phyloP scores from a whole-genome alignment of 352 stramenopile species.

The Phytopythium montanum region DNA sequence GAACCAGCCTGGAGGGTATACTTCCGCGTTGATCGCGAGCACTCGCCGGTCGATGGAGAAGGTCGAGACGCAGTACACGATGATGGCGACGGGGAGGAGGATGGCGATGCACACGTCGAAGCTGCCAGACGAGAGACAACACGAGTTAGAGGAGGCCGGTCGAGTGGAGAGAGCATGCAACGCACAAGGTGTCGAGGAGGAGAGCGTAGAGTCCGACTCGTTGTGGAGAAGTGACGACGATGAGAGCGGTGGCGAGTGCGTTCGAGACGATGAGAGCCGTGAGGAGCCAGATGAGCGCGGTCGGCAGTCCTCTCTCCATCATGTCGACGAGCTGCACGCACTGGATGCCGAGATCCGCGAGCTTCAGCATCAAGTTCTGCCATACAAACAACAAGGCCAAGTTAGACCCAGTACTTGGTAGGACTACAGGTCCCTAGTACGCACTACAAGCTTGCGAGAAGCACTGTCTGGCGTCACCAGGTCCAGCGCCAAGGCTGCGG shows the following conservation, averaged over 20 bases:
- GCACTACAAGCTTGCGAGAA: background rate
- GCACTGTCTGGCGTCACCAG: background rate
- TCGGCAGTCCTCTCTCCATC: slow-evolving; percentile 11
- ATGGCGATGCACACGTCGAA: slow-evolving; percentile 36
- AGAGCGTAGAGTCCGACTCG: slow-evolving; percentile 9
- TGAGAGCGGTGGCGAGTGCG: background rate
- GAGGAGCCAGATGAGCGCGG: slow-evolving; percentile 2
- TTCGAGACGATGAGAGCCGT: slow-evolving; percentile 6
- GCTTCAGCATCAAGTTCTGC: slow-evolving; percentile 5
- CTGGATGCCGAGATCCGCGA: slow-evolving; percentile 8
- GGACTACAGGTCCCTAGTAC: background rate
- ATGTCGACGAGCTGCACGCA: slow-evolving; percentile 10
- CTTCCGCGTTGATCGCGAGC: slow-evolving; percentile 24
- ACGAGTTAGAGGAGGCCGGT: too few relatives aligned
- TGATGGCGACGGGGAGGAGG: slow-evolving; percentile 25
- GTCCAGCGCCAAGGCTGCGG: background rate
- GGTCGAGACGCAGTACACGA: slow-evolving; percentile 23
- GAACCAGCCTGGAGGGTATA: slow-evolving; percentile 23
- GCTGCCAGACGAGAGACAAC: slow-evolving; percentile 6
- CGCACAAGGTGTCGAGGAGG: slow-evolving; percentile 16
- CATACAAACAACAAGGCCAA: too few relatives aligned
- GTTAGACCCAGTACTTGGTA: background rate
- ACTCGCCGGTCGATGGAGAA: slow-evolving; percentile 30
- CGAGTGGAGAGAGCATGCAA: background rate
- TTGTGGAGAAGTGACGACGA: slow-evolving; percentile 1